Base-by-base conservation (phyloP, 208 protist species). In the Acanthamoeba royreba region DNA sequence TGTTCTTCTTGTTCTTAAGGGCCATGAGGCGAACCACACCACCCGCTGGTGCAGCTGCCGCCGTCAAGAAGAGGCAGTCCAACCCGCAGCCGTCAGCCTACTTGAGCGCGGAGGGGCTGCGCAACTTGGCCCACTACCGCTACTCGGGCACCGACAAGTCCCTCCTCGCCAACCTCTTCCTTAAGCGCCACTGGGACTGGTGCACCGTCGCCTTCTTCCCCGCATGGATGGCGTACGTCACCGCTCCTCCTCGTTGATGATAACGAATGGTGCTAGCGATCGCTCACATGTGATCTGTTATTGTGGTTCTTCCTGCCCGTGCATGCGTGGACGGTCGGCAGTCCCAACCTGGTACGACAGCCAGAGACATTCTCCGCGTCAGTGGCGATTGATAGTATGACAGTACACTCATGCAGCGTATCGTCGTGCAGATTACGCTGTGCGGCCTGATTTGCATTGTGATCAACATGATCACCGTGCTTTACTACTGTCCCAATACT, bases 391-490 rank as follows among this genome's bases (percentile, higher is more conserved):
- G 53, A 19, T 61, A 61, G n/a, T 61, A 61, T 61, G 22, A 61
- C 19, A 61, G 43, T 15, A 55, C 45, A 85, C 74, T 19, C 74
- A 85, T 22, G 15, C 2, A 35, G 25, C 1, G 7, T 4, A 81
- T 25, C 43, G 7, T 8, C 8, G 11, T 8, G 22, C 53, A 92
- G 86, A 98, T 99, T 72, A 99, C 97, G 5, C 86, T 99, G 31
- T 66, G 92, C 17, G 98, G 97, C 9, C 96, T 99, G 1, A 53
- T 97, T 31, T 94, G 96, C 58, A 97, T 98, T 22, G 95, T 95
- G 66, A 2, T 97, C 43, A 95, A 97, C 31, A 97, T 98, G 86
- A 35, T 93, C 25, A 58, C 98, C 31, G 43, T 98, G 40, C 95
- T 96, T 1, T 97, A 95, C 86, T 97, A 98, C 94, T 94, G 66